phyloP scores from a whole-genome alignment of 1,284 basidiomycete genomes.

The Sutorius eximius region DNA sequence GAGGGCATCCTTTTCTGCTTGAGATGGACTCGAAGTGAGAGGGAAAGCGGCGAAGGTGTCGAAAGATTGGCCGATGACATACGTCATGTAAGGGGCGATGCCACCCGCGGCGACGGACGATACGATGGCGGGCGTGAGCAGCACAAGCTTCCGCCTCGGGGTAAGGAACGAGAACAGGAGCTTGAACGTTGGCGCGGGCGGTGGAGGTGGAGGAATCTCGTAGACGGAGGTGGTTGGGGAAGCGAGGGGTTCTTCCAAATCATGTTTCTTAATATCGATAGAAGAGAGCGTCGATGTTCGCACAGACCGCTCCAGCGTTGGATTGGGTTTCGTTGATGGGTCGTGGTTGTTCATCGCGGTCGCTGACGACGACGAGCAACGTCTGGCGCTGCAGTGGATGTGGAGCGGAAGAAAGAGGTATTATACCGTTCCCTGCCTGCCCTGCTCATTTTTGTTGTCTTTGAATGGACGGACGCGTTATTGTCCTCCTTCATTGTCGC shows the following conservation, averaged over 20 bases:
- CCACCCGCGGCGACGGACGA: conserved; percentile 72
- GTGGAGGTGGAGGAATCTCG: conserved; percentile 6
- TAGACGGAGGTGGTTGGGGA: conserved; percentile 16
- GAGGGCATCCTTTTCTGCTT: conserved; percentile 53
- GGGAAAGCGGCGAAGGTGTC: conserved; percentile 70
- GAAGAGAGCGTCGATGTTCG: conserved; percentile 22
- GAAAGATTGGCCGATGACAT: conserved; percentile 85
- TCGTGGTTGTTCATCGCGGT: conserved; percentile 36
- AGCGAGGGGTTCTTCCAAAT: conserved; percentile 1
- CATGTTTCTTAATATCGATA: conserved; percentile 22
- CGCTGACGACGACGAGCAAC: conserved; percentile 31
- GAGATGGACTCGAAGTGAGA: conserved; percentile 45
- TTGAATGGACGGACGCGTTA: conserved; percentile 11
- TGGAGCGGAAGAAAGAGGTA: conserved; percentile 1
- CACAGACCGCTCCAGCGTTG: conserved; percentile 16
- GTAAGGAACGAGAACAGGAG: conserved; percentile 58
- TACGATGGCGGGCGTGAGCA: conserved; percentile 73
- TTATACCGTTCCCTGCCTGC: background rate
- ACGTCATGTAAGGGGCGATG: conserved; percentile 92
- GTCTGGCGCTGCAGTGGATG: conserved; percentile 4
- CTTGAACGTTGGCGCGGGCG: conserved; percentile 45
- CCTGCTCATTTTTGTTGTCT: conserved; percentile 26
- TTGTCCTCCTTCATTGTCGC: conserved; percentile 23
- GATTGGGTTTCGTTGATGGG: conserved; percentile 7
- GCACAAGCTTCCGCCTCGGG: conserved; percentile 45